phyloP scores from a whole-genome alignment of 2,329 filamentous ascomycete species.

The Fusarium lateritium region DNA sequence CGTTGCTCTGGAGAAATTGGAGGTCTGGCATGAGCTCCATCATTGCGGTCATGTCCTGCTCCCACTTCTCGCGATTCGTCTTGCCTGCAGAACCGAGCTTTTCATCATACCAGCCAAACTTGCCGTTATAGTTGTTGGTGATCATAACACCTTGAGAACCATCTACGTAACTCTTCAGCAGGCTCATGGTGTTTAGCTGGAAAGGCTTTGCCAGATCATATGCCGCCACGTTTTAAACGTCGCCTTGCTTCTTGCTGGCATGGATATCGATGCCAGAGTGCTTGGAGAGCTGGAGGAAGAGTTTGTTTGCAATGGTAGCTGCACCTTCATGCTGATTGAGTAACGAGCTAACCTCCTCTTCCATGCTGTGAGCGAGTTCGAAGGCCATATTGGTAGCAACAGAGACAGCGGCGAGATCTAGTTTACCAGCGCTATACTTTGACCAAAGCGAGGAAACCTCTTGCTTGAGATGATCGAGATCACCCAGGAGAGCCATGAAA shows the following conservation, averaged over 20 bases:
- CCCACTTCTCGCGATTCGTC: conserved; percentile 19
- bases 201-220: conserved; percentile 26
- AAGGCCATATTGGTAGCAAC: conserved; percentile 43
- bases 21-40: conserved; percentile 29
- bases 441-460: conserved; percentile 33
- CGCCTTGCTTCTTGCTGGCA: background rate
- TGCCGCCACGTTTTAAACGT: conserved; percentile 24
- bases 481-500: conserved; percentile 18
- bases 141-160: background rate
- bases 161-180: conserved; percentile 6
- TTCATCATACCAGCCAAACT: conserved; percentile 41
- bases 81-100: background rate
- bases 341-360: conserved; percentile 63
- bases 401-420: conserved; percentile 40
- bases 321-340: conserved; percentile 15
- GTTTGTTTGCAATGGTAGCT: background rate
- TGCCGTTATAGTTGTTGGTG: conserved; percentile 35
- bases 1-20: conserved; percentile 18
- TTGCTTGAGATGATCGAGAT: conserved; percentile 17
- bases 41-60: conserved; percentile 32
- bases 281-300: conserved; percentile 11
- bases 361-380: conserved; percentile 41
- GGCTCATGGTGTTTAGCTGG: conserved; percentile 6
- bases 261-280: conserved; percentile 8
- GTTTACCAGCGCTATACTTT: background rate